Evolutionary conservation across 495 filamentous ascomycete genomes (phyloP).

Genomic region (Cryomyces minteri): DNA sequence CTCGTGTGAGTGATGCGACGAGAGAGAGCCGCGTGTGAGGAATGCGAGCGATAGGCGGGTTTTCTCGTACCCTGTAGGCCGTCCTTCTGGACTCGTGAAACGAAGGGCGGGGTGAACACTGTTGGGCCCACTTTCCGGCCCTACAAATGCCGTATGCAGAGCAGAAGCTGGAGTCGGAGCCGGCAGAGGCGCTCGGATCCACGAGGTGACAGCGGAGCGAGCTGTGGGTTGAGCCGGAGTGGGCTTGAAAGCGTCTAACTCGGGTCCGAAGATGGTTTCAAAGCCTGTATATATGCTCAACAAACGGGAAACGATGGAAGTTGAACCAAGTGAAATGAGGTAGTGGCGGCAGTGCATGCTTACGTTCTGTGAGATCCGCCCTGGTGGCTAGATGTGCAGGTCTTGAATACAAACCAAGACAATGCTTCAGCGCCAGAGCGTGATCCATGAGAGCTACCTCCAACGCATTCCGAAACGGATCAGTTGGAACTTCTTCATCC

Average conservation of each 20-base stretch:
- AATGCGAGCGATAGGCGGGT: constrained; percentile 16
- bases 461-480: constrained; percentile 65
- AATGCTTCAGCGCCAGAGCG: constrained; percentile 68
- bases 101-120: background rate
- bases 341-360: constrained; percentile 5
- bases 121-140: background rate
- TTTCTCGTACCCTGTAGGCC: constrained; percentile 12
- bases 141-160: background rate
- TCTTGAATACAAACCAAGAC: constrained; percentile 46
- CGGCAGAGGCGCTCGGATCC: constrained; percentile 24
- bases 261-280: constrained; percentile 40
- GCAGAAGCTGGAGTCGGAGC: constrained; percentile 8
- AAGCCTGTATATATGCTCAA: constrained; percentile 25
- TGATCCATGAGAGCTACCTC: constrained; percentile 79
- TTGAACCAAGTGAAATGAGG: background rate
- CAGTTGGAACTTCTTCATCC: constrained; percentile 27
- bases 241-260: constrained; percentile 33
- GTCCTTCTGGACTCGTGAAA: constrained; percentile 1
- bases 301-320: constrained; percentile 1
- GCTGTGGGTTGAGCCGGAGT: constrained; percentile 16
- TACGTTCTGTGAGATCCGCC: constrained; percentile 28
- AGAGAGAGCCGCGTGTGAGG: constrained; percentile 10
- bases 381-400: constrained; percentile 41
- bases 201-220: constrained; percentile 19
- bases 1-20: constrained; percentile 4